phyloP scores from a whole-genome alignment of 306 rosid genomes.

The Notholithocarpus densiflorus region DNA sequence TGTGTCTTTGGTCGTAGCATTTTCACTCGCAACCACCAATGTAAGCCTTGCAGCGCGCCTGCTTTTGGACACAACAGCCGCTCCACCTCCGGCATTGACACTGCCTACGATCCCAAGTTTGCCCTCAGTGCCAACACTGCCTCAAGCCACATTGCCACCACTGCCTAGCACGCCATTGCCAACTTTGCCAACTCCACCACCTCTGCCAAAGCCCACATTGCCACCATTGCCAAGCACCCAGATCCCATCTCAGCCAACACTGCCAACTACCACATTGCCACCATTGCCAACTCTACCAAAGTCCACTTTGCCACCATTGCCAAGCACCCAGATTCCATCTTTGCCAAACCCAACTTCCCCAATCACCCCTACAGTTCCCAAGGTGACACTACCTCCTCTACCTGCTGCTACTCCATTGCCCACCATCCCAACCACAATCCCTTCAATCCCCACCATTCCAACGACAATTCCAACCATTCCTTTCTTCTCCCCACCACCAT shows the following conservation, averaged over 20 bases:
- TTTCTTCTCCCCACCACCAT: constrained; percentile 16
- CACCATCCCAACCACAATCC: too few species aligned
- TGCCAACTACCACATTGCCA: constrained; percentile 14
- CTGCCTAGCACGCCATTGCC: constrained; percentile 25
- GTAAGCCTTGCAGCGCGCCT: constrained; percentile 26
- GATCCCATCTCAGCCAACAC: too few species aligned
- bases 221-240: constrained; percentile 8
- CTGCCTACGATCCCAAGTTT: constrained; percentile 16
- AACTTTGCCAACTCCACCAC: constrained; percentile 1
- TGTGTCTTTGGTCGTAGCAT: background rate
- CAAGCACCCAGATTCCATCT: constrained; percentile 14
- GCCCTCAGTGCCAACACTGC: constrained; percentile 7
- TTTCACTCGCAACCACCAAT: constrained; percentile 20
- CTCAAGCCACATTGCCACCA: constrained; percentile 4
- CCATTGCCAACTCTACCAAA: constrained; percentile 20
- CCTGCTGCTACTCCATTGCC: too few species aligned
- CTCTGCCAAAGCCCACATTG: background rate
- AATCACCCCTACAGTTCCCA: too few species aligned
- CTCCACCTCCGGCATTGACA: constrained; percentile 25
- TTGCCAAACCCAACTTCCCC: constrained; percentile 19
- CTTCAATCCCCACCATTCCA: too few species aligned
- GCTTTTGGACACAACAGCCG: constrained; percentile 26
- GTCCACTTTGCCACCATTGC: background rate
- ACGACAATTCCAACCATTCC: too few species aligned
- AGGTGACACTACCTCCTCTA: too few species aligned